These are phyloP conservation scores for Multifurca ochricompacta DNA, from an alignment of 768 basidiomycete genomes.

Conservation along the genomic window DNA sequence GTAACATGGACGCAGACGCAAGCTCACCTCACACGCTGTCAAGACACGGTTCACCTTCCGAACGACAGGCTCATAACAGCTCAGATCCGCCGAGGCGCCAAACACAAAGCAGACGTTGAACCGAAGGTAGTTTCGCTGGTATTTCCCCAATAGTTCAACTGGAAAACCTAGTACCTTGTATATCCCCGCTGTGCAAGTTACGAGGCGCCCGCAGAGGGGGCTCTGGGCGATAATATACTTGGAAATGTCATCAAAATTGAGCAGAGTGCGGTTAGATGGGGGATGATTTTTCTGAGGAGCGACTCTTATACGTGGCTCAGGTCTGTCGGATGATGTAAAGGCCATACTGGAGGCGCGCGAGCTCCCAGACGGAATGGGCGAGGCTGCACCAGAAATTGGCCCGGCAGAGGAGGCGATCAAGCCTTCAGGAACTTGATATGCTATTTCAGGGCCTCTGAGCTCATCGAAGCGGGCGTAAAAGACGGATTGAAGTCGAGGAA, in stretches of 20 bases:
- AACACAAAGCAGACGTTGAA: slow-evolving; percentile 98
- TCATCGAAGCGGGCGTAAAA: slow-evolving; percentile 94
- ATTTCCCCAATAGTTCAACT: slow-evolving; percentile 62
- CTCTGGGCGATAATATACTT: slow-evolving; percentile 91
- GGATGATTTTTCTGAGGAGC: slow-evolving; percentile 30
- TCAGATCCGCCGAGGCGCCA: slow-evolving; percentile 80
- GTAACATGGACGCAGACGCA: not conserved
- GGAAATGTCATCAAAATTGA: slow-evolving; percentile 87
- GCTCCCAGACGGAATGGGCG: slow-evolving; percentile 31
- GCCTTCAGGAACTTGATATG: slow-evolving; percentile 91
- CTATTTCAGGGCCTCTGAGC: slow-evolving; percentile 77
- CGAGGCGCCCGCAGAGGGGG: slow-evolving; percentile 78
- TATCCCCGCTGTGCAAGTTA: slow-evolving; percentile 73
- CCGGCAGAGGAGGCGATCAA: slow-evolving; percentile 48
- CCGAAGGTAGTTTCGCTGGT: slow-evolving; percentile 81
- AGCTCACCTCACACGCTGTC: slow-evolving; percentile 75
- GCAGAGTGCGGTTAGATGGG: slow-evolving; percentile 51
- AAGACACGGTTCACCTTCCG: slow-evolving; percentile 91
- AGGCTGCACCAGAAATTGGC: slow-evolving; percentile 25
- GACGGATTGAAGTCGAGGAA: slow-evolving; percentile 73
- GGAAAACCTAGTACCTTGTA: slow-evolving; percentile 93
- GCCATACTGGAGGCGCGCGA: slow-evolving; percentile 43
- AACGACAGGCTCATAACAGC: slow-evolving; percentile 93
- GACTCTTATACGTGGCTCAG: slow-evolving; percentile 34
- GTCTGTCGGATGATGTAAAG: slow-evolving; percentile 39